These are phyloP conservation scores for Phytophthora quininea DNA, from an alignment of 352 stramenopile genomes.

Conservation along the genomic window DNA sequence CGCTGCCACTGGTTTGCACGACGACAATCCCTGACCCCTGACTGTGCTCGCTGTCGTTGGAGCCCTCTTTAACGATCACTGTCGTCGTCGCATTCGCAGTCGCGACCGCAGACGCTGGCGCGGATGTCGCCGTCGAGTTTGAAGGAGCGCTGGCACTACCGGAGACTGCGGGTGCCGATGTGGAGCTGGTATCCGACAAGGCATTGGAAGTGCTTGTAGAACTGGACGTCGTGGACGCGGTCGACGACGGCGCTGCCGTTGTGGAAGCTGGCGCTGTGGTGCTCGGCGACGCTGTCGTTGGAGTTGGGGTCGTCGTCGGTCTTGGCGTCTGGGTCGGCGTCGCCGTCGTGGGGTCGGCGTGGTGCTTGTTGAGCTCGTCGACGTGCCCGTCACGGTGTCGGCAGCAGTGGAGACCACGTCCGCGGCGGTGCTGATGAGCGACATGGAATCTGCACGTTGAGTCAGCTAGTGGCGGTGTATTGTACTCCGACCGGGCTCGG, in stretches of 20 bases:
- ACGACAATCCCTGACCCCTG: constrained; percentile 11
- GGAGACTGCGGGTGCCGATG: constrained; percentile 13
- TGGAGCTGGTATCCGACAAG: constrained; percentile 6
- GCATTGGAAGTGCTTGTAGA: constrained; percentile 13
- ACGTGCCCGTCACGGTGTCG: constrained; percentile 23
- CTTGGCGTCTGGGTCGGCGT: constrained; percentile 16
- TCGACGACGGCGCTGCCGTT: not conserved
- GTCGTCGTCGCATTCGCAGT: constrained; percentile 31
- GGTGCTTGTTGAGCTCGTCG: constrained; percentile 10
- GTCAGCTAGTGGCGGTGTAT: not conserved
- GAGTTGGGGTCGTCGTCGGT: constrained; percentile 14
- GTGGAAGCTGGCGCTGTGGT: constrained; percentile 7
- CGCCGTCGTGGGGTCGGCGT: constrained; percentile 20
- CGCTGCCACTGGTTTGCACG: constrained; percentile 14
- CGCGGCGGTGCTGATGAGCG: constrained; percentile 24
- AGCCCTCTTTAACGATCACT: constrained; percentile 22
- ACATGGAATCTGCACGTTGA: constrained; percentile 20
- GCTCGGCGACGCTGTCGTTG: constrained; percentile 11
- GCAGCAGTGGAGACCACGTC: constrained; percentile 17
- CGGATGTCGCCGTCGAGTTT: constrained; percentile 3
- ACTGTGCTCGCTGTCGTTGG: constrained; percentile 15
- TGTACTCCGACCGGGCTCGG: constrained; percentile 16
- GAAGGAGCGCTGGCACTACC: constrained; percentile 16
- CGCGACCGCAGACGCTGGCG: constrained; percentile 15
- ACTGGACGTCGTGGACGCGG: constrained; percentile 11